Conservation (phyloP, 306 rosid genomes). For the Rosa rugosa region DNA sequence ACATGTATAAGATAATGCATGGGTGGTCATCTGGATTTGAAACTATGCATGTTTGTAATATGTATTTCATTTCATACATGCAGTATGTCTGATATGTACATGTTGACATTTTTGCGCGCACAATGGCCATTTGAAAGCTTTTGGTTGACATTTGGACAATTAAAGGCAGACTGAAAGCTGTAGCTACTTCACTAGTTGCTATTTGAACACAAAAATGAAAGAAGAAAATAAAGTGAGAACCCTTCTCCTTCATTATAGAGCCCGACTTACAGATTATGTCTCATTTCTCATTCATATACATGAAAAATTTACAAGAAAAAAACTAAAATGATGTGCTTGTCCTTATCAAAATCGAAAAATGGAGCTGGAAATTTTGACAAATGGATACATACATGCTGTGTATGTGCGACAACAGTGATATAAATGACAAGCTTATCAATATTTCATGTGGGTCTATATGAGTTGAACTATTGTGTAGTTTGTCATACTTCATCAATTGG, state of each 20-base stretch:
- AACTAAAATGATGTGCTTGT: background rate
- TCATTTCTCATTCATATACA: background rate
- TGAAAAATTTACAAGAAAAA: background rate
- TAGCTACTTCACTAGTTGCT: background rate
- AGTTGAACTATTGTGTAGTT: background rate
- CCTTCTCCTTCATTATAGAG: background rate
- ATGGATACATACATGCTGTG: background rate
- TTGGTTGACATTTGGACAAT: background rate
- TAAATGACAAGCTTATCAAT: background rate
- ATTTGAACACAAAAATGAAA: background rate
- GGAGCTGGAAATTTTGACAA: slow-evolving; percentile 13
- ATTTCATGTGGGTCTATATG: background rate
- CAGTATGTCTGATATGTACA: background rate
- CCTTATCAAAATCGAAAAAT: background rate
- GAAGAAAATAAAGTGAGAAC: background rate
- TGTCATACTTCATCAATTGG: background rate
- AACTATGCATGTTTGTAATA: background rate
- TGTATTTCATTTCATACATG: background rate
- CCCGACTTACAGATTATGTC: background rate
- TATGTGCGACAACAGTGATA: background rate
- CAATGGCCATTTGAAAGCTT: background rate
- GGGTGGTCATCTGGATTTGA: too few species aligned
- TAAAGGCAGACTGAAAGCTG: background rate
- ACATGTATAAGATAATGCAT: too few species aligned
- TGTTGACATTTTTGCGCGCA: background rate